Conservation (phyloP, 2,329 filamentous ascomycete genomes). For the Ophiostoma montium region DNA sequence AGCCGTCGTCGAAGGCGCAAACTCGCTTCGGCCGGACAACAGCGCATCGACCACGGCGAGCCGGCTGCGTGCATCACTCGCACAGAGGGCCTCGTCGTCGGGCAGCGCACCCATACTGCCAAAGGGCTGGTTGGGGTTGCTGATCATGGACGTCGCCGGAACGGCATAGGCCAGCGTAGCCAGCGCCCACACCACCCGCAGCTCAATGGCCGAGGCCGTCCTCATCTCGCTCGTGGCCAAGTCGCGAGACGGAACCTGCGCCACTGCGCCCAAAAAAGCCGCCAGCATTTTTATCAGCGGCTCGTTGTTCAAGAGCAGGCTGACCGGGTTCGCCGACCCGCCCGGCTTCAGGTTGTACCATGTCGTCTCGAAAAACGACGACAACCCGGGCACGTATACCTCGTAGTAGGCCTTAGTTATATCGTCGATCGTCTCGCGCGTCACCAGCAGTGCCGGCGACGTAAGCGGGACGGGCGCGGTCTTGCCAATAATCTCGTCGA, state of each 20-base stretch:
- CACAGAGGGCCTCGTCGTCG: conserved; percentile 45
- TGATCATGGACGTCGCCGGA: conserved; percentile 20
- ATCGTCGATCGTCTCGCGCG: conserved; percentile 44
- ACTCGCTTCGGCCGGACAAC: conserved; percentile 43
- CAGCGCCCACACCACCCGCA: conserved; percentile 45
- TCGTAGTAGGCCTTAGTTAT: conserved; percentile 59
- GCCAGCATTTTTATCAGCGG: conserved; percentile 52
- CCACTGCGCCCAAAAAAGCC: conserved; percentile 44
- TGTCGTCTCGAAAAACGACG: conserved; percentile 63
- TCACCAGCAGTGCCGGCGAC: conserved; percentile 36
- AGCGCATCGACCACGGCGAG: conserved; percentile 65
- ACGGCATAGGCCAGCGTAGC: conserved; percentile 33
- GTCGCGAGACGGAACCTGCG: conserved; percentile 34
- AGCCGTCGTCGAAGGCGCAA: neutral
- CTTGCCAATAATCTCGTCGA: conserved; percentile 55
- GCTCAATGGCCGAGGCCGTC: conserved; percentile 40
- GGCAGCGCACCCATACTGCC: conserved; percentile 17
- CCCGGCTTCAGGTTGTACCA: conserved; percentile 54
- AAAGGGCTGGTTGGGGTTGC: neutral
- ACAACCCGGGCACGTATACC: conserved; percentile 59
- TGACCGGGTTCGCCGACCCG: conserved; percentile 26
- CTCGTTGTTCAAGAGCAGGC: conserved; percentile 36
- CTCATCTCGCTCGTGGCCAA: conserved; percentile 33
- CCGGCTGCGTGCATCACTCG: conserved; percentile 51
- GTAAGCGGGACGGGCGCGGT: conserved; percentile 46